Conservation (phyloP, 257 asterid genomes). For the Haberlea rhodopensis region DNA sequence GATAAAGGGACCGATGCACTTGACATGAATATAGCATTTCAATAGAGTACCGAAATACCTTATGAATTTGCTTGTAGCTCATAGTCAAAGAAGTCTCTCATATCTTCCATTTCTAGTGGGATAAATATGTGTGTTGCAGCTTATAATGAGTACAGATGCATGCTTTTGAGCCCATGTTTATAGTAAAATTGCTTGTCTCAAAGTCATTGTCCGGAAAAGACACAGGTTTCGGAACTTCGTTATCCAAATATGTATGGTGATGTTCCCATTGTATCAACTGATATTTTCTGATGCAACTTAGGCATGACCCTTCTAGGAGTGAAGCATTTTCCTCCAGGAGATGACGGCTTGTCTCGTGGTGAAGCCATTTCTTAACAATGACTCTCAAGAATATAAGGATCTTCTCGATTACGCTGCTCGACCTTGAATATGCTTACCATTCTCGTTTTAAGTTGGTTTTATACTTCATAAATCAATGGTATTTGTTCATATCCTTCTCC, state of each 20-base stretch:
- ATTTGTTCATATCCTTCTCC: too few species aligned
- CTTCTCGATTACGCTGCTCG: too few species aligned
- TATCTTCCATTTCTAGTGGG: neutral
- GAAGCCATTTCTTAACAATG: too few species aligned
- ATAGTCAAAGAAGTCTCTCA: too few species aligned
- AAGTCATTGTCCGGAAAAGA: neutral
- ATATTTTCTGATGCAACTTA: constrained; percentile 19
- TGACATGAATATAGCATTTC: too few species aligned
- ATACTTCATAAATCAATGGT: too few species aligned
- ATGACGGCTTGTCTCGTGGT: too few species aligned
- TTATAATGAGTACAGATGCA: neutral
- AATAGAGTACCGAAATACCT: too few species aligned
- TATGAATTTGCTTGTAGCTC: neutral
- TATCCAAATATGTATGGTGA: neutral
- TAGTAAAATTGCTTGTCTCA: neutral
- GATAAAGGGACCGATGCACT: neutral
- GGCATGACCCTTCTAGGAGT: constrained; percentile 80
- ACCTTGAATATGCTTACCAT: too few species aligned
- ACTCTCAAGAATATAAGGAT: too few species aligned
- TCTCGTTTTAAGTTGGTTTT: too few species aligned
- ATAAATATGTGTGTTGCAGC: neutral
- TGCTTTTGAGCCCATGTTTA: neutral
- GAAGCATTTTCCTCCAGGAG: constrained; percentile 65
- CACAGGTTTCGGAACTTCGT: neutral
- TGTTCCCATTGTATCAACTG: neutral